Evolutionary conservation across 768 basidiomycete genomes (phyloP), one percentile per base, ranked within the genome.

Genomic region (Xerocomus spinulosus): DNA sequence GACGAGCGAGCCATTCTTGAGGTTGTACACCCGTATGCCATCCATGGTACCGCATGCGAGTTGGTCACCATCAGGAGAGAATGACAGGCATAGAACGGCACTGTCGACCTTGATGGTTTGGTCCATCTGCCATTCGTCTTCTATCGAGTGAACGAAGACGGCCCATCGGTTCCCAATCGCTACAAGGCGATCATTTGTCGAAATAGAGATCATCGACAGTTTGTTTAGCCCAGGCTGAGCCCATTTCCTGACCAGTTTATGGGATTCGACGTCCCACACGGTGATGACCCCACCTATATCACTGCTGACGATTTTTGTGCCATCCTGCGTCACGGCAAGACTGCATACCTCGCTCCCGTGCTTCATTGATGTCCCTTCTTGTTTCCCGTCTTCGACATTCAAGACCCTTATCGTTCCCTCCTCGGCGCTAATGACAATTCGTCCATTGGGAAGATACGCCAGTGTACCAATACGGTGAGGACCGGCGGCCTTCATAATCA

Each of bases 201-300:
- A 54, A 18, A 53, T 40, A 7, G 44, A 46, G 15, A 44, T 8
- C 9, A 0, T 5, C 1, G 30, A 12, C 4, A 0, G 2, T 0
- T 0, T 1, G 3, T 20, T 38, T 9, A 14, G 12, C 5, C 14
- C 6, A 1, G 2, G 13, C 4, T 25, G 33, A 20, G 14, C 23
- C 48, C 44, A 55, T n/a, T 25, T 3, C 9, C 15, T 14, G 12
- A 42, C 10, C 0, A 41, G 25, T 5, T 20, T 3, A 1, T 21
- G 40, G 14, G 49, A 42, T 44, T 37, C 21, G 13, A 46, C 18
- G 13, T 54, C 23, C 48, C 48, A 54, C 6, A 44, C 35, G 4
- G 9, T 45, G 20, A 54, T 17, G 3, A 3, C 12, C 9, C 44
- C 44, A 3, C 37, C 5, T 20, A 2, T 8, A 8, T 24, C 30